phyloP scores from a whole-genome alignment of 1,284 basidiomycete species.

The Tylopilus orsonianus region DNA sequence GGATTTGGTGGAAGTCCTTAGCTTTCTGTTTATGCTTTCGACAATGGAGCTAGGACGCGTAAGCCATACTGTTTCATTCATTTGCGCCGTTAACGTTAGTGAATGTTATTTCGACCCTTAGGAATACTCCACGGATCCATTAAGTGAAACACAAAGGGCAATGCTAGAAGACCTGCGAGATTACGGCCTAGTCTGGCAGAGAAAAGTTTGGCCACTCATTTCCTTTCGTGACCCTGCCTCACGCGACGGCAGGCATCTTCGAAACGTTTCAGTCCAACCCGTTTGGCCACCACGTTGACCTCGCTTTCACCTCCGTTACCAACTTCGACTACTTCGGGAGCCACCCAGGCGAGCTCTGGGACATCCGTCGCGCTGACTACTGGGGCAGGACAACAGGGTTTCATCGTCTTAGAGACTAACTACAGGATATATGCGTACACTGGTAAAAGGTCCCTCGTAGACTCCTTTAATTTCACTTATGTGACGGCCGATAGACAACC shows the following conservation, averaged over 20 bases:
- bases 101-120: slow-evolving; percentile 34
- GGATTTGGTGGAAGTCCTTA: slow-evolving; percentile 92
- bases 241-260: slow-evolving; percentile 51
- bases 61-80: slow-evolving; percentile 27
- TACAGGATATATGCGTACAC: slow-evolving; percentile 99
- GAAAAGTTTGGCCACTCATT: slow-evolving; percentile 45
- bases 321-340: slow-evolving; percentile 54
- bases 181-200: slow-evolving; percentile 91
- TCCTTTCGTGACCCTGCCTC: slow-evolving; percentile 4
- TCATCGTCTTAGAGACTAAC: slow-evolving; percentile 97
- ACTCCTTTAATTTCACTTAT: slow-evolving; percentile 16
- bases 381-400: slow-evolving; percentile 71
- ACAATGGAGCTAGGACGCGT: slow-evolving; percentile 90
- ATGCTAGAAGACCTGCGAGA: slow-evolving; percentile 92
- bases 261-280: slow-evolving; percentile 91
- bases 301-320: slow-evolving; percentile 75
- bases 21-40: slow-evolving; percentile 94
- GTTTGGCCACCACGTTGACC: slow-evolving; percentile 91
- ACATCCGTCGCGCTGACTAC: slow-evolving; percentile 36
- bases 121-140: slow-evolving; percentile 87
- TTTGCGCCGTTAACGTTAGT: background rate
- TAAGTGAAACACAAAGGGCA: slow-evolving; percentile 79
- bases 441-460: slow-evolving; percentile 46
- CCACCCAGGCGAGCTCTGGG: slow-evolving; percentile 14
- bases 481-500: slow-evolving; percentile 65